Evolutionary conservation across 495 filamentous ascomycete genomes (phyloP).

Genomic region (Xylaria curta): DNA sequence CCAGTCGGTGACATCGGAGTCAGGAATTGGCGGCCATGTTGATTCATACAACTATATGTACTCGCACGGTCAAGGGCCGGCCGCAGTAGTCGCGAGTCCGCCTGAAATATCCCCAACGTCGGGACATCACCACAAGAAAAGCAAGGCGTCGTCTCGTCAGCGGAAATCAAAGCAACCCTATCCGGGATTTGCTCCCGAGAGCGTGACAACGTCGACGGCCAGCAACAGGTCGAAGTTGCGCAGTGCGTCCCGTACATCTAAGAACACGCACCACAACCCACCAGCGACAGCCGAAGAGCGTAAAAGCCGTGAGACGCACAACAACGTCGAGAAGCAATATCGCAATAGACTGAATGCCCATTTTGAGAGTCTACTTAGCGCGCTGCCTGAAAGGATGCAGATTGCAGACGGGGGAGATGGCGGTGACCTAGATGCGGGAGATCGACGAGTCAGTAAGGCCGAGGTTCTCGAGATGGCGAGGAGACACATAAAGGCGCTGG

Average conservation of each 20-base stretch:
- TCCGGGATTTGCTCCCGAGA: constrained; percentile 34
- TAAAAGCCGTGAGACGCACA: constrained; percentile 51
- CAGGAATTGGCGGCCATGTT: constrained; percentile 28
- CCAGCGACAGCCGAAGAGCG: constrained; percentile 46
- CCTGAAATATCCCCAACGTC: constrained; percentile 29
- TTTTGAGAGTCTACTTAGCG: constrained; percentile 52
- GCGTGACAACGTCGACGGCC: constrained; percentile 25
- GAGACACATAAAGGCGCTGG: constrained; percentile 48
- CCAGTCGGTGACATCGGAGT: constrained; percentile 32
- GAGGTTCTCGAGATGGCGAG: constrained; percentile 55
- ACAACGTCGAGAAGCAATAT: constrained; percentile 58
- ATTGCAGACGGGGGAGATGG: constrained; percentile 33
- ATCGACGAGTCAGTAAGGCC: constrained; percentile 53
- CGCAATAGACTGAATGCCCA: constrained; percentile 54
- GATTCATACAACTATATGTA: constrained; percentile 37
- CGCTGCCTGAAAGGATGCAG: constrained; percentile 48
- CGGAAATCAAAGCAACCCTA: constrained; percentile 33
- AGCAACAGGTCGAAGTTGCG: constrained; percentile 42
- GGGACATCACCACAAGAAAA: constrained; percentile 23
- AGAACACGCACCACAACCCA: constrained; percentile 46
- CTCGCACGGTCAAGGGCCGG: constrained; percentile 32
- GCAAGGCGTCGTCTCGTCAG: constrained; percentile 26
- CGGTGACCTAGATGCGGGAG: constrained; percentile 39
- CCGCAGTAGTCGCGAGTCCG: constrained; percentile 30
- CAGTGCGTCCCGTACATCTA: constrained; percentile 49